Percentiles rank a stretch among this genome's conserved stretches.
Evolutionary conservation across 164 flowering plant genomes (phyloP).

Genomic region (Magnolia kwangsiensis): DNA sequence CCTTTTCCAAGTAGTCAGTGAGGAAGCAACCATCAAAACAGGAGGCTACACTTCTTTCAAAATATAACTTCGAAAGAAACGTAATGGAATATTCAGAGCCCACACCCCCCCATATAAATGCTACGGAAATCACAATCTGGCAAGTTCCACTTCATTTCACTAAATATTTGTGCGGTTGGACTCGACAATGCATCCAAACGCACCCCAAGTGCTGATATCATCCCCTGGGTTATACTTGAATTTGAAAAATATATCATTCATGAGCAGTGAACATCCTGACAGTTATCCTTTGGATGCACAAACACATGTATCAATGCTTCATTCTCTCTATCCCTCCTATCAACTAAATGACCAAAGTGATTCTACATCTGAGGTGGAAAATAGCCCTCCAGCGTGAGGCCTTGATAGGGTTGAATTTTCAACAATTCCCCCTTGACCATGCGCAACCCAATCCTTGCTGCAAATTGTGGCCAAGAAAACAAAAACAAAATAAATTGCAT

Average conservation of each 20-base stretch:
- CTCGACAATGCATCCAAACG: too few relatives aligned
- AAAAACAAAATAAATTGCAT: neutral
- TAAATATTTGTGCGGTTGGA: neutral
- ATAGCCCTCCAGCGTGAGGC: conserved; percentile 54
- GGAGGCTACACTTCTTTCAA: neutral
- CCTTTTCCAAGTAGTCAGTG: too few relatives aligned
- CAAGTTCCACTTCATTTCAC: neutral
- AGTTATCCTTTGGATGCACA: neutral
- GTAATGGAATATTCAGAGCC: neutral
- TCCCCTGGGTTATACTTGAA: neutral
- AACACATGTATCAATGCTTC: neutral
- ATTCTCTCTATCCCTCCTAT: conserved; percentile 10
- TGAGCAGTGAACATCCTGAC: neutral
- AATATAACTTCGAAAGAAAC: neutral
- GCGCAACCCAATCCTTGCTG: conserved; percentile 54
- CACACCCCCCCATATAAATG: neutral
- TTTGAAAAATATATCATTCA: neutral
- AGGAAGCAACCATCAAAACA: neutral
- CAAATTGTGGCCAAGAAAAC: conserved; percentile 3
- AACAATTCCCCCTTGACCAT: conserved; percentile 41
- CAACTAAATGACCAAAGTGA: conserved; percentile 79
- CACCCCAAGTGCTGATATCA: neutral
- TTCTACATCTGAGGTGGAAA: conserved; percentile 66
- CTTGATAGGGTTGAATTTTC: conserved; percentile 33
- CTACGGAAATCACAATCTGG: neutral